Percentiles rank a stretch among this genome's conserved stretches.
phyloP scores from a whole-genome alignment of 2,329 filamentous ascomycete species.

The Juglanconis oblonga region DNA sequence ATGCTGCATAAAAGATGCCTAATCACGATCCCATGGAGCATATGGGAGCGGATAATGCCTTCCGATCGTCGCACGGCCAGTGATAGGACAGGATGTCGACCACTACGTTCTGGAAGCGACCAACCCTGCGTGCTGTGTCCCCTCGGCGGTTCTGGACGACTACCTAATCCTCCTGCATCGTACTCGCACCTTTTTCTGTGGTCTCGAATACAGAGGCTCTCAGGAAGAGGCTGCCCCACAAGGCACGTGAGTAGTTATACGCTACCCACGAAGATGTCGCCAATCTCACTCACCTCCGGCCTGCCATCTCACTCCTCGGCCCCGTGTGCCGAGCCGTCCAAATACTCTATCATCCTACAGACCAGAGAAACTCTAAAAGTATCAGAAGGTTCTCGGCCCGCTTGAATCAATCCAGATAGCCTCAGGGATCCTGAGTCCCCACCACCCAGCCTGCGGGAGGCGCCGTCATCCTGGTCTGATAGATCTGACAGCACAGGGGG shows the following conservation, averaged over 20 bases:
- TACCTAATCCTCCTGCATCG: neutral
- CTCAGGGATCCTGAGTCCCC: conserved; percentile 5
- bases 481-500: neutral
- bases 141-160: neutral
- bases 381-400: neutral
- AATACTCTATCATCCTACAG: neutral
- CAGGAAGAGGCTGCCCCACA: neutral
- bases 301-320: neutral
- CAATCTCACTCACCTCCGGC: neutral
- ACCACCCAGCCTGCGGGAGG: neutral
- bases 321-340: neutral
- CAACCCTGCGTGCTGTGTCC: neutral
- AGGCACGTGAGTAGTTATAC: neutral
- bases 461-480: conserved; percentile 12
- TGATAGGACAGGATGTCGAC: neutral
- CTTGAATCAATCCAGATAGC: neutral
- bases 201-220: neutral
- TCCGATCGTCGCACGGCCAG: conserved; percentile 16
- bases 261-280: neutral
- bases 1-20: neutral
- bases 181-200: neutral
- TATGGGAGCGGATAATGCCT: conserved; percentile 1
- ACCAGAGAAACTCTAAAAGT: neutral
- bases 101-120: neutral
- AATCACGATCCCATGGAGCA: neutral